phyloP scores from a whole-genome alignment of 768 basidiomycete species.

The Agaricus sinodeliciosus region DNA sequence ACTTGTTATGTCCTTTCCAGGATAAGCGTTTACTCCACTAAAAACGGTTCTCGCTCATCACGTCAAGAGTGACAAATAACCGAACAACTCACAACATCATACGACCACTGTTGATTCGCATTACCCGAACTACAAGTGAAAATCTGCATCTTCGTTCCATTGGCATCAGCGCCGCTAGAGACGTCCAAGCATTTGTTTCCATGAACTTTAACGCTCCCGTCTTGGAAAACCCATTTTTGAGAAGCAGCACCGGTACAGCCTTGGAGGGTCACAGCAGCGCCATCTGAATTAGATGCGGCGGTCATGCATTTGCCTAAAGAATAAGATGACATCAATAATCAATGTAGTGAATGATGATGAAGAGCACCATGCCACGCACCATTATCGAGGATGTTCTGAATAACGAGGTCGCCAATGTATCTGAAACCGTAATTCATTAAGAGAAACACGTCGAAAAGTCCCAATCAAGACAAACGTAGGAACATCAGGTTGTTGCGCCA shows the following conservation, averaged over 20 bases:
- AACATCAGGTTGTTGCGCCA: conserved; percentile 1
- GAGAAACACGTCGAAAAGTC: not conserved
- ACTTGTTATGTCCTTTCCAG: conserved; percentile 45
- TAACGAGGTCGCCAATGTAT: conserved; percentile 34
- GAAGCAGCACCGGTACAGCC: conserved; percentile 35
- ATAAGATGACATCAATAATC: conserved; percentile 2
- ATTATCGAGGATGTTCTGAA: conserved; percentile 36
- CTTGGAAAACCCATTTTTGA: conserved; percentile 44
- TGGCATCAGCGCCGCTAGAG: conserved; percentile 29
- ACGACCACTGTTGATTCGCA: conserved; percentile 40
- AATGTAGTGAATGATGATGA: no score
- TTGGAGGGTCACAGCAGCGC: conserved; percentile 40
- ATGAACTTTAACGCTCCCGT: conserved; percentile 35
- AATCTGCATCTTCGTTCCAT: conserved; percentile 46
- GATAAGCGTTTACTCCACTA: conserved; percentile 32
- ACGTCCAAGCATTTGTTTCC: conserved; percentile 46
- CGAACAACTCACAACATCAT: conserved; percentile 30
- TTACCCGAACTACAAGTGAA: conserved; percentile 39
- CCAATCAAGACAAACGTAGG: not conserved
- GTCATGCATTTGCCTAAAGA: conserved; percentile 44
- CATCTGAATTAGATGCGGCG: conserved; percentile 41
- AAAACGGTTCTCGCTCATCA: not conserved
- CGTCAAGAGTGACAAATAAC: not conserved
- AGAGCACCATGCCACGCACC: conserved; percentile 20
- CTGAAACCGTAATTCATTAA: conserved; percentile 16